Evolutionary conservation across 148 eudicot genomes (phyloP).

Genomic region (Linanthus parryae): DNA sequence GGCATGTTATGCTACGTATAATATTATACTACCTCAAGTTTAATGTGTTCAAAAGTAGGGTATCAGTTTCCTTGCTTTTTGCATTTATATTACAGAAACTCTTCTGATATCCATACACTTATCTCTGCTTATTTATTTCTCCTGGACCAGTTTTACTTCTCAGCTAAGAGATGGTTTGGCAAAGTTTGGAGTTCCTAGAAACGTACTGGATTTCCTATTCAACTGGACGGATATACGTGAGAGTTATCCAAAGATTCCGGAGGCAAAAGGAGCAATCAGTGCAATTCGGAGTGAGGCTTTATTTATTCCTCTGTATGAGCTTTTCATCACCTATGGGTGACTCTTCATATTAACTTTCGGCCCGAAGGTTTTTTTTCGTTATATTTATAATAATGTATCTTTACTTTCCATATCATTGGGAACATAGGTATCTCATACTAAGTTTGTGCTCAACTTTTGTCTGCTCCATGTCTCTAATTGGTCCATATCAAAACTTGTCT

Average conservation of each 20-base stretch:
- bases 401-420: too few relatives aligned
- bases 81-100: too few relatives aligned
- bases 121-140: slow-evolving; percentile 2
- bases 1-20: too few relatives aligned
- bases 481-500: too few relatives aligned
- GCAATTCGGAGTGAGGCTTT: slow-evolving; percentile 80
- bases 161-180: slow-evolving; percentile 42
- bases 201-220: slow-evolving; percentile 44
- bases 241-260: slow-evolving; percentile 63
- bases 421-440: too few relatives aligned
- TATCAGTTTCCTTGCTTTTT: too few relatives aligned
- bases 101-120: too few relatives aligned
- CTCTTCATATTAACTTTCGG: slow-evolving; percentile 89
- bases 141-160: slow-evolving; percentile 44
- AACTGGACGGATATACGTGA: slow-evolving; percentile 35
- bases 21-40: too few relatives aligned
- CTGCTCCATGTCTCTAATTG: too few relatives aligned
- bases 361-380: slow-evolving; percentile 65
- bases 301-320: slow-evolving; percentile 87
- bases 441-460: too few relatives aligned
- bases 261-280: slow-evolving; percentile 69
- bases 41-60: too few relatives aligned
- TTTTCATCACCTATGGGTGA: slow-evolving; percentile 93
- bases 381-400: too few relatives aligned
- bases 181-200: slow-evolving; percentile 57